Conservation (phyloP, 805 yeast species). For the Schizosaccharomyces cryophilus region DNA sequence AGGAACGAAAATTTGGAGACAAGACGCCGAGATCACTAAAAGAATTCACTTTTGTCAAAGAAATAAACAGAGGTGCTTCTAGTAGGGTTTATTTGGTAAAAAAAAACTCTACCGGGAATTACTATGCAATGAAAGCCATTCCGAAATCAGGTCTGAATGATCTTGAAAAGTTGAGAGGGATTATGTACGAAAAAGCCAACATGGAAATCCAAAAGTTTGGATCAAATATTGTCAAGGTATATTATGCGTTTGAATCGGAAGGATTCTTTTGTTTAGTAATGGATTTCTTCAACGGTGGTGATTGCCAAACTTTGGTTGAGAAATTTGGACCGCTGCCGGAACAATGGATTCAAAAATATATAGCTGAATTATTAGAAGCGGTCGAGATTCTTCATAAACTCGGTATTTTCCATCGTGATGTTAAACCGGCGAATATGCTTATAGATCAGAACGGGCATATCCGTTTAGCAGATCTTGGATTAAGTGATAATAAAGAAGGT, state of each 20-base stretch:
- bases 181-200: constrained; percentile 84
- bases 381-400: constrained; percentile 83
- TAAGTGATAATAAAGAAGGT: constrained; percentile 18
- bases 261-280: constrained; percentile 80
- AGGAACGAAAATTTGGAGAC: not conserved
- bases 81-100: constrained; percentile 94
- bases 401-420: constrained; percentile 79
- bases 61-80: constrained; percentile 97
- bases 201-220: constrained; percentile 70
- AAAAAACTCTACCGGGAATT: constrained; percentile 78
- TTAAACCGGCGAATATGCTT: constrained; percentile 85
- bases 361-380: constrained; percentile 88
- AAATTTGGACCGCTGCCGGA: constrained; percentile 83
- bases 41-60: constrained; percentile 88
- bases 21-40: constrained; percentile 16
- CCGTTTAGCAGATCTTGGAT: constrained; percentile 76
- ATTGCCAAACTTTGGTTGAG: constrained; percentile 75
- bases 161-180: constrained; percentile 85
- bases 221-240: constrained; percentile 82
- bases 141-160: constrained; percentile 66
- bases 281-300: constrained; percentile 99
- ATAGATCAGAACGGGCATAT: constrained; percentile 88
- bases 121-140: constrained; percentile 79
- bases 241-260: constrained; percentile 84
- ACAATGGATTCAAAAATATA: constrained; percentile 82